Evolutionary conservation across 768 basidiomycete species (phyloP).

Genomic region (Leccinum aurantiacum): DNA sequence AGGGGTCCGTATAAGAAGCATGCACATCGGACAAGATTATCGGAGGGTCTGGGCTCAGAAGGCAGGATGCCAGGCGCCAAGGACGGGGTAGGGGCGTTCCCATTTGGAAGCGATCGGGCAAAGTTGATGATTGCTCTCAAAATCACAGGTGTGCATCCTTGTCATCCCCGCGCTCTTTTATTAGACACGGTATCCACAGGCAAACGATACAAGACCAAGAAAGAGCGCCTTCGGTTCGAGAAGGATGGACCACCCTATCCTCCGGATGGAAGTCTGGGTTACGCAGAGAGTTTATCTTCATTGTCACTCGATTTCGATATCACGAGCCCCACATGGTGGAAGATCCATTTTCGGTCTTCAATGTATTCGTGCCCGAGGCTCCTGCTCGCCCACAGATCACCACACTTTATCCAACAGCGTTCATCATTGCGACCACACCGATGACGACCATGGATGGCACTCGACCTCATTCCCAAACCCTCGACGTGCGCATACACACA

Average conservation of each 20-base stretch:
- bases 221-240: slow-evolving; percentile 75
- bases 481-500: slow-evolving; percentile 19
- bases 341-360: slow-evolving; percentile 72
- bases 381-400: slow-evolving; percentile 53
- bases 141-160: slow-evolving; percentile 55
- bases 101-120: slow-evolving; percentile 69
- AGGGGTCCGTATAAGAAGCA: slow-evolving; percentile 57
- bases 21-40: slow-evolving; percentile 35
- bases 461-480: slow-evolving; percentile 2
- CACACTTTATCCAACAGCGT: slow-evolving; percentile 51
- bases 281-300: slow-evolving; percentile 44
- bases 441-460: neutral
- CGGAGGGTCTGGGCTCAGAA: slow-evolving; percentile 60
- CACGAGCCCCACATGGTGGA: slow-evolving; percentile 51
- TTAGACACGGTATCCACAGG: slow-evolving; percentile 32
- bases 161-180: neutral
- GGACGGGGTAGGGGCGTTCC: slow-evolving; percentile 74
- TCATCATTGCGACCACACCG: slow-evolving; percentile 21
- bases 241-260: slow-evolving; percentile 69
- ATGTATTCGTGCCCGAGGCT: slow-evolving; percentile 59
- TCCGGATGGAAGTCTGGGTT: slow-evolving; percentile 80
- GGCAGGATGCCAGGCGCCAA: slow-evolving; percentile 75
- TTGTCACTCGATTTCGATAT: neutral
- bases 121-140: slow-evolving; percentile 70
- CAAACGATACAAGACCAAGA: slow-evolving; percentile 79